phyloP scores from a whole-genome alignment of 495 filamentous ascomycete genomes.

The Neurospora intermedia region DNA sequence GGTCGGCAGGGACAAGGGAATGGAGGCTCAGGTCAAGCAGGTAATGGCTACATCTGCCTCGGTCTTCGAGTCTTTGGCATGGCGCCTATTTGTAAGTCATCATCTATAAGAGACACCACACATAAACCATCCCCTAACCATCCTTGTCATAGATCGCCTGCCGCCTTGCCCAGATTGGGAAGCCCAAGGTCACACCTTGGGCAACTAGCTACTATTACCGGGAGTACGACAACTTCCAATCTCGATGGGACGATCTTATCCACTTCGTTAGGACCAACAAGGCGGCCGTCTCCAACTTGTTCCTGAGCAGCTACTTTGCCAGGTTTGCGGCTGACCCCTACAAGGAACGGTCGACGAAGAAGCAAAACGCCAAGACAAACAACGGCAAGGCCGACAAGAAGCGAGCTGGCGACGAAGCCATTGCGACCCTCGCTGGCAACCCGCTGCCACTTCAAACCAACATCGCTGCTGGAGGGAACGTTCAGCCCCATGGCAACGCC shows the following conservation, averaged over 20 bases:
- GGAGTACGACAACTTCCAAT: neutral
- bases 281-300: neutral
- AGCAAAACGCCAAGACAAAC: neutral
- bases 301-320: neutral
- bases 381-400: neutral
- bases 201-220: neutral
- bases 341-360: neutral
- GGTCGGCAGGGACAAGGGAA: neutral
- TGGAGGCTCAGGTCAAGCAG: neutral
- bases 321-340: neutral
- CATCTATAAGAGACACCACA: accelerated
- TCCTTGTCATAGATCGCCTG: neutral
- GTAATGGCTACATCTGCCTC: accelerated
- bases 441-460: neutral
- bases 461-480: too few species aligned
- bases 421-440: neutral
- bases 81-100: neutral
- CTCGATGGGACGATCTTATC: neutral
- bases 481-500: too few species aligned
- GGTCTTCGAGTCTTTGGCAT: neutral
- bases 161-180: neutral
- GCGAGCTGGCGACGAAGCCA: neutral
- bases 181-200: neutral
- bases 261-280: neutral
- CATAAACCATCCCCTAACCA: neutral